Percentiles rank a stretch among this genome's conserved stretches.
Conservation (phyloP, 768 basidiomycete species). For the Suillus lakei region DNA sequence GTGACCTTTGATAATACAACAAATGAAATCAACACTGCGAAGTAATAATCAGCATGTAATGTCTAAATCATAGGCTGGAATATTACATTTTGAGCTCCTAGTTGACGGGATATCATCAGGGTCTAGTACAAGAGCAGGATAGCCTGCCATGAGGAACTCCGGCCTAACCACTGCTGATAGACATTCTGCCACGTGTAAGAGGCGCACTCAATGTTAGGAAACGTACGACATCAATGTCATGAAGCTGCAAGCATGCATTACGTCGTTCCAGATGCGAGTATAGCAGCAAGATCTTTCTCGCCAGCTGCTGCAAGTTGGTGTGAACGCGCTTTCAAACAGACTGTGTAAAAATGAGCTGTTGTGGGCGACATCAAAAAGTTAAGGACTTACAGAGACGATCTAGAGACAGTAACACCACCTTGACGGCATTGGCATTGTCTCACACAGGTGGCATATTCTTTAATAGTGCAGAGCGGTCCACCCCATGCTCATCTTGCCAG, state of each 20-base stretch:
- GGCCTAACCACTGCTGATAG: neutral
- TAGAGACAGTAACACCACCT: slow-evolving; percentile 88
- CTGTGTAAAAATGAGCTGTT: slow-evolving; percentile 42
- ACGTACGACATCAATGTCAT: slow-evolving; percentile 5
- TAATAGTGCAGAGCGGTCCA: slow-evolving; percentile 79
- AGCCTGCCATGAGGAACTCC: too few relatives aligned
- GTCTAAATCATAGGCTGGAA: too few relatives aligned
- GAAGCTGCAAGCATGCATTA: slow-evolving; percentile 15
- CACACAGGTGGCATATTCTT: slow-evolving; percentile 39
- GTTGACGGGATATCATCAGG: too few relatives aligned
- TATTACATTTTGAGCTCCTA: too few relatives aligned
- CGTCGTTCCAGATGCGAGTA: slow-evolving; percentile 54
- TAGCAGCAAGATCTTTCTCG: slow-evolving; percentile 80
- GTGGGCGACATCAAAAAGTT: slow-evolving; percentile 18
- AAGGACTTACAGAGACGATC: slow-evolving; percentile 84
- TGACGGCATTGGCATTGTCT: slow-evolving; percentile 58
- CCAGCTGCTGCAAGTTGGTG: slow-evolving; percentile 83
- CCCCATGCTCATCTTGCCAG: slow-evolving; percentile 94
- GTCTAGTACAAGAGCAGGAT: too few relatives aligned
- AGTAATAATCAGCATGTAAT: too few relatives aligned
- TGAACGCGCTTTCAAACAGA: slow-evolving; percentile 89
- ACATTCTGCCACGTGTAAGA: neutral
- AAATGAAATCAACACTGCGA: too few relatives aligned
- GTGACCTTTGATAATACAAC: too few relatives aligned
- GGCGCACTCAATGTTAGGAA: slow-evolving; percentile 9